Conservation (phyloP, 805 yeast species). For the Candida sonorensis region DNA sequence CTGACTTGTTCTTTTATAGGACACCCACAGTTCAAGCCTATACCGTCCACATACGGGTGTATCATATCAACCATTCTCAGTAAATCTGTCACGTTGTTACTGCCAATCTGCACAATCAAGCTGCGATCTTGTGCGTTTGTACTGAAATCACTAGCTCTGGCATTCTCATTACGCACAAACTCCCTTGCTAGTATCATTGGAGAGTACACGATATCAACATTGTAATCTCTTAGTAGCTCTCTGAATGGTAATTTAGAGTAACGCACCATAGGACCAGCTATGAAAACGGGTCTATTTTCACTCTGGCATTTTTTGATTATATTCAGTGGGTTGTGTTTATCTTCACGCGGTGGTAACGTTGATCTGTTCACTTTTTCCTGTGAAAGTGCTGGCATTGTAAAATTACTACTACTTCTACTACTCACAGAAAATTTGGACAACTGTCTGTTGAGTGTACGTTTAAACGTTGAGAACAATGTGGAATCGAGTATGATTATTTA, state of each 20-base stretch:
- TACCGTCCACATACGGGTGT: constrained; percentile 86
- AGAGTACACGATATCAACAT: constrained; percentile 78
- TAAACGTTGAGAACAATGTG: too few relatives aligned
- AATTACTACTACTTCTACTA: too few relatives aligned
- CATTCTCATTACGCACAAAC: constrained; percentile 77
- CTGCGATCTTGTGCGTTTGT: constrained; percentile 67
- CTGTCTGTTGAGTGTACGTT: too few relatives aligned
- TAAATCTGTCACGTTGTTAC: constrained; percentile 76
- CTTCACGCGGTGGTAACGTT: constrained; percentile 26
- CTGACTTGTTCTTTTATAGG: constrained; percentile 92
- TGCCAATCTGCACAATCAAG: constrained; percentile 85
- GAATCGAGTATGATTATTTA: too few relatives aligned
- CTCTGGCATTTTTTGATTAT: constrained; percentile 40
- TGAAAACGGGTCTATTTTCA: constrained; percentile 49
- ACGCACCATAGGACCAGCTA: constrained; percentile 95
- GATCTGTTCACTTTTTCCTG: constrained; percentile 12
- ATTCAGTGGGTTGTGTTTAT: constrained; percentile 45
- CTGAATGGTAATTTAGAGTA: constrained; percentile 93
- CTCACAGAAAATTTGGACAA: too few relatives aligned
- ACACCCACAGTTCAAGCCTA: constrained; percentile 96
- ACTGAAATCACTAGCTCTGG: constrained; percentile 78
- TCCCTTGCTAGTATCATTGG: constrained; percentile 98
- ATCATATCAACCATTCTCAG: constrained; percentile 81
- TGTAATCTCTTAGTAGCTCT: constrained; percentile 64
- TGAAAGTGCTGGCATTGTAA: not conserved